Evolutionary conservation across 805 yeast species (phyloP).

Genomic region (Monosporozyma aquatica): DNA sequence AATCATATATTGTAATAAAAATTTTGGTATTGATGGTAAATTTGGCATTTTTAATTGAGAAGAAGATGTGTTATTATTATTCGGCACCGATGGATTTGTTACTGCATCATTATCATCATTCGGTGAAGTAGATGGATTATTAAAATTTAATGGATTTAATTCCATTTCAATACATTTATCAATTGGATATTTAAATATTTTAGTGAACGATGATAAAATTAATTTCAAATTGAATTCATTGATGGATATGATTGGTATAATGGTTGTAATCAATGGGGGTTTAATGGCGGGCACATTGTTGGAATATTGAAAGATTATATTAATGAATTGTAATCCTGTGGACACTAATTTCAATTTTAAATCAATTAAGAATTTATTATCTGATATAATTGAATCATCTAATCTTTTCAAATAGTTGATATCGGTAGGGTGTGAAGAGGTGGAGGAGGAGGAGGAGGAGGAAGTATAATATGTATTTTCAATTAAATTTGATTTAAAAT

Average conservation of each 20-base stretch:
- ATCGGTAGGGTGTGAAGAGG: too few relatives aligned
- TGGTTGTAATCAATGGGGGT: too few relatives aligned
- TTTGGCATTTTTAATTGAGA: constrained; percentile 6
- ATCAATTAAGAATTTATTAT: constrained; percentile 1
- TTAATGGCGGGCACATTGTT: too few relatives aligned
- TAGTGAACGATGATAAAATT: constrained; percentile 39
- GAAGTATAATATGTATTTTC: neutral
- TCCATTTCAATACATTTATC: constrained; percentile 32
- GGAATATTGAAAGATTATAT: constrained; percentile 45
- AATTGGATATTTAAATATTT: constrained; percentile 41
- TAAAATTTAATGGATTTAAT: constrained; percentile 29
- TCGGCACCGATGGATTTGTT: constrained; percentile 3
- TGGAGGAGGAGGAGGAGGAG: too few relatives aligned
- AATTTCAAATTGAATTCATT: constrained; percentile 45
- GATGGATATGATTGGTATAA: too few relatives aligned
- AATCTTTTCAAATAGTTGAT: neutral
- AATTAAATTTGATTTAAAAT: neutral
- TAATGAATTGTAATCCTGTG: constrained; percentile 52
- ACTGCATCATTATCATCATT: constrained; percentile 1
- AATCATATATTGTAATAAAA: constrained; percentile 41
- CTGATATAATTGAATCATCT: neutral
- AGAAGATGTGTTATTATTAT: neutral
- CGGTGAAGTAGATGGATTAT: neutral
- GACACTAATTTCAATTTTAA: constrained; percentile 40
- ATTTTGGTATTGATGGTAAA: constrained; percentile 34